Evolutionary conservation across 495 filamentous ascomycete genomes (phyloP), one percentile per base, ranked within the genome.

Genomic region (Umbilicaria muhlenbergii): DNA sequence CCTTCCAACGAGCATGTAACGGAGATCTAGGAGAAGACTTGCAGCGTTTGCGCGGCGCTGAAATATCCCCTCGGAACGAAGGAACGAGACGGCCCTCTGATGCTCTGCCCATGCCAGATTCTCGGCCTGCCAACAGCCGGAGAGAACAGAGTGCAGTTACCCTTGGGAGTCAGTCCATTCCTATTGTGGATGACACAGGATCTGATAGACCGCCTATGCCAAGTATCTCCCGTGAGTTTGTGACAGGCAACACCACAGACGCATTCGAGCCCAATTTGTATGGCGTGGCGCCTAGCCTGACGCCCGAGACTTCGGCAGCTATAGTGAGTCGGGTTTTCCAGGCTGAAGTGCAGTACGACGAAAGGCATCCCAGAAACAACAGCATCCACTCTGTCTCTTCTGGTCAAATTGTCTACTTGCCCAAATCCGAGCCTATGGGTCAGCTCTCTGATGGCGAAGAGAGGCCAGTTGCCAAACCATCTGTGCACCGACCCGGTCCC

Each of bases 151-250:
- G 77, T 50, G 77, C 68, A 24, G 66, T 92, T 31, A 89, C 85
- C 0, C 69, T 67, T 33, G 84, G 83, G 6, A 92, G 84, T 59
- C 74, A 83, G 48, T 92, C 86, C 0, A 91, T 94, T 49, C 74
- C 92, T 24, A 91, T 94, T 51, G 76, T 93, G 13, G 83, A 94
- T 54, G 81, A 80, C 37, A 56, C 53, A 19, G 50, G 46, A 15
- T 36, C 39, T 44, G 40, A 52, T 28, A 28, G 24, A 36, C 45
- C 53, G 18, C 55, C 53, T 19, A 43, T 55, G 38, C 49, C 55
- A 31, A 24, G 34, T 35, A 36, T 54, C n/a, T 52, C 52, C 11
- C 11, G 37, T 8, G 11, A 15, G 5, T 19, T 5, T 16, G 5
- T 37, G 11, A 11, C 14, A 1, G 24, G 24, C 8, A 6, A 8